Percentiles rank a stretch among this genome's conserved stretches.
Evolutionary conservation across 129 eudicot genomes (phyloP).

Genomic region (Centrapalus pauciflorus): DNA sequence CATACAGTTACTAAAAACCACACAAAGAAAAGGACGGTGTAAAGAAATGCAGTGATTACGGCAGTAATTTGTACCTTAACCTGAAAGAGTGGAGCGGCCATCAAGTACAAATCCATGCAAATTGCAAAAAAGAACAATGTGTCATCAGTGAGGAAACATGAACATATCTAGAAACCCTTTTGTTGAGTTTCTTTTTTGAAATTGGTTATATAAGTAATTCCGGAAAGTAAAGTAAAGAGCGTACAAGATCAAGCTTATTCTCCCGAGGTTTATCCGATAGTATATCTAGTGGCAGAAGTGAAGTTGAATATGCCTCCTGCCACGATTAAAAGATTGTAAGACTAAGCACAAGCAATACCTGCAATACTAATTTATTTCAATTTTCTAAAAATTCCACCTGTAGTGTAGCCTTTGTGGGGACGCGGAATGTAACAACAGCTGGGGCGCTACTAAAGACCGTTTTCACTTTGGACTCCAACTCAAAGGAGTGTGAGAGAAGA

Average conservation of each 20-base stretch:
- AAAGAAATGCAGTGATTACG: slow-evolving; percentile 3
- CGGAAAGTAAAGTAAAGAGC: not conserved
- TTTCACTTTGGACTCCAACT: too few relatives aligned
- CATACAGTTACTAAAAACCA: not conserved
- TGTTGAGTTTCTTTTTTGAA: not conserved
- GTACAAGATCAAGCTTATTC: slow-evolving; percentile 56
- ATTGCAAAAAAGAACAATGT: slow-evolving; percentile 5
- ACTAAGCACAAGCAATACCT: not conserved
- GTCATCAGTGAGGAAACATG: slow-evolving; percentile 4
- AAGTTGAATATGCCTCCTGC: slow-evolving; percentile 64
- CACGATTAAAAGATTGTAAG: not conserved
- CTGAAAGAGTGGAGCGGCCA: slow-evolving; percentile 37
- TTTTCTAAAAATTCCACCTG: slow-evolving; percentile 30
- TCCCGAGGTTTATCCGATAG: slow-evolving; percentile 40
- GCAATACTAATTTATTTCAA: not conserved
- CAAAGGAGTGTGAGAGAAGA: too few relatives aligned
- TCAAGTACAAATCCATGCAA: slow-evolving; percentile 28
- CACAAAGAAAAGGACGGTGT: not conserved
- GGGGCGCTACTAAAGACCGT: too few relatives aligned
- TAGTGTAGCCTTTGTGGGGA: too few relatives aligned
- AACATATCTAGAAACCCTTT: not conserved
- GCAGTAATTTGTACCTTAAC: slow-evolving; percentile 42
- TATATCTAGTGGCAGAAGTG: slow-evolving; percentile 51
- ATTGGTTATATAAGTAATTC: not conserved
- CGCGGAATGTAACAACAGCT: too few relatives aligned